Percentiles rank a stretch among this genome's conserved stretches.
Conservation (phyloP, 1,284 basidiomycete genomes). For the Ganoderma sinense region DNA sequence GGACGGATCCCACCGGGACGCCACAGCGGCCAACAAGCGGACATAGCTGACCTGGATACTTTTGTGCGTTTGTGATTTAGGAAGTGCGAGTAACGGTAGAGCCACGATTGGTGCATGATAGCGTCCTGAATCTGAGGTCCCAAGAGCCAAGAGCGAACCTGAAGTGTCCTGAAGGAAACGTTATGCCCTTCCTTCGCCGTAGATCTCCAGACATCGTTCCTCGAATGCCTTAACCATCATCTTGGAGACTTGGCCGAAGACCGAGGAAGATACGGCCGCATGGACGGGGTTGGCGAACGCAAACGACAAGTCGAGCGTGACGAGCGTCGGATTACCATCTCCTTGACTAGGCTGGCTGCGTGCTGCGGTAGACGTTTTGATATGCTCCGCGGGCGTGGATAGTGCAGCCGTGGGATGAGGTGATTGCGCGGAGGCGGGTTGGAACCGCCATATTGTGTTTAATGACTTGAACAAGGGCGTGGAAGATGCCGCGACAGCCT, state of each 20-base stretch:
- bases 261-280: conserved; percentile 80
- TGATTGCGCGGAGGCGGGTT: conserved; percentile 57
- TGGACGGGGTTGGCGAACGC: conserved; percentile 90
- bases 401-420: conserved; percentile 45
- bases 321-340: conserved; percentile 63
- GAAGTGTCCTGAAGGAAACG: neutral
- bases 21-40: neutral
- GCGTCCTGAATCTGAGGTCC: neutral
- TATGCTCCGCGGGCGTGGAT: conserved; percentile 19
- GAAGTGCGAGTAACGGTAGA: neutral
- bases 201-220: conserved; percentile 77
- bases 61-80: neutral
- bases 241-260: conserved; percentile 87
- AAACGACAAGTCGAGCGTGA: conserved; percentile 85
- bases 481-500: conserved; percentile 82
- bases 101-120: neutral
- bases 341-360: conserved; percentile 20
- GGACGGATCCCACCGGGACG: neutral
- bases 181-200: conserved; percentile 52
- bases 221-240: conserved; percentile 96
- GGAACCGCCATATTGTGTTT: conserved; percentile 84
- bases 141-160: neutral
- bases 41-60: neutral
- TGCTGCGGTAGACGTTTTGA: conserved; percentile 5
- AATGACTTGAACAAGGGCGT: conserved; percentile 90